These are phyloP conservation scores for Buxus sempervirens DNA, from an alignment of 164 flowering plant species.

Conservation along the genomic window DNA sequence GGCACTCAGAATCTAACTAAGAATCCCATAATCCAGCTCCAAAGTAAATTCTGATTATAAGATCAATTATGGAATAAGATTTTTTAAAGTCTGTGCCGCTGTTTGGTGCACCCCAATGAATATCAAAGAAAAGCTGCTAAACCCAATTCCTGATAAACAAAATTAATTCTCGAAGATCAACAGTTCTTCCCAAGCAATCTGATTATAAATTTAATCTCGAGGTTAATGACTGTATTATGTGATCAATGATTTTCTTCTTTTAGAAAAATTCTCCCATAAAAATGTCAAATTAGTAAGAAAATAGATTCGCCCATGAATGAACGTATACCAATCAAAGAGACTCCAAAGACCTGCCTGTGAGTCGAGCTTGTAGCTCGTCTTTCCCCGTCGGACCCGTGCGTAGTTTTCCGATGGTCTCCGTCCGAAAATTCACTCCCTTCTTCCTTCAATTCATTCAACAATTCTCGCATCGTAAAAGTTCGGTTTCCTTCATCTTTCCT, in stretches of 20 bases:
- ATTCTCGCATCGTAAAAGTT: slow-evolving; percentile 81
- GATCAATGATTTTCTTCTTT: not conserved
- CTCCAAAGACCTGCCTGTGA: slow-evolving; percentile 32
- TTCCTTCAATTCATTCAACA: slow-evolving; percentile 72
- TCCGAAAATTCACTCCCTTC: slow-evolving; percentile 25
- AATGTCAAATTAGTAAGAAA: not conserved
- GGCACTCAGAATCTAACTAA: no score
- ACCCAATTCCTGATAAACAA: no score
- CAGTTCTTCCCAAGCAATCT: not conserved
- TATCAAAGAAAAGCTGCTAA: not conserved
- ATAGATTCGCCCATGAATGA: no score
- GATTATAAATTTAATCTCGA: not conserved
- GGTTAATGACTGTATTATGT: not conserved
- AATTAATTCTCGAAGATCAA: not conserved
- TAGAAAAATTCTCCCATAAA: not conserved
- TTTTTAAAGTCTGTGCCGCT: no score
- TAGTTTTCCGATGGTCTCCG: slow-evolving; percentile 11
- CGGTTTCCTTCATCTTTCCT: slow-evolving; percentile 50
- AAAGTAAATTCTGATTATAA: no score
- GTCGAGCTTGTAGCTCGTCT: slow-evolving; percentile 35
- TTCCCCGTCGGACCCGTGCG: slow-evolving; percentile 10
- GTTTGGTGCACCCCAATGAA: no score
- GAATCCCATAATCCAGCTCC: no score
- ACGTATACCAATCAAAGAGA: not conserved
- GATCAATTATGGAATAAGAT: no score